These are phyloP conservation scores for Aspergillus kassunensis DNA, from an alignment of 495 filamentous ascomycete species.

Conservation along the genomic window DNA sequence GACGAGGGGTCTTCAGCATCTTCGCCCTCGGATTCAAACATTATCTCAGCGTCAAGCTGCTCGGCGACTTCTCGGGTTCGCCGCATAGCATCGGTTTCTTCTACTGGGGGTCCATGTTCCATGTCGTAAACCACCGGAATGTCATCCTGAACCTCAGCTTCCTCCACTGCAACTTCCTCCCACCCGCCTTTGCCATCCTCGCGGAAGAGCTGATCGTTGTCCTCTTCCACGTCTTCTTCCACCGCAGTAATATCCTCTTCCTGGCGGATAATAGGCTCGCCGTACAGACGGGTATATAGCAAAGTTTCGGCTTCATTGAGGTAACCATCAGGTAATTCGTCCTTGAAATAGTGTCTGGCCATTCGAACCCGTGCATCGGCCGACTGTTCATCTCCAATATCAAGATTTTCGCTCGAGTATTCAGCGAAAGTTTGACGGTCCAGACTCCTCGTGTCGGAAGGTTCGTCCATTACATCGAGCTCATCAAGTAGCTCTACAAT, in stretches of 20 bases:
- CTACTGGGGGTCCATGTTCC: constrained; percentile 26
- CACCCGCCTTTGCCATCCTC: constrained; percentile 56
- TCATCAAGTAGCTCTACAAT: constrained; percentile 36
- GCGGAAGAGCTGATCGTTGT: constrained; percentile 48
- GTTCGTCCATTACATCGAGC: constrained; percentile 28
- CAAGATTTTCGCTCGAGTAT: constrained; percentile 21
- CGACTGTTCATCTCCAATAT: constrained; percentile 33
- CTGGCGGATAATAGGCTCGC: constrained; percentile 52
- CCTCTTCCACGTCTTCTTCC: constrained; percentile 30
- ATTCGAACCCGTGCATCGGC: constrained; percentile 62
- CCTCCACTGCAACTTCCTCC: constrained; percentile 55
- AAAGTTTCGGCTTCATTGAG: constrained; percentile 65
- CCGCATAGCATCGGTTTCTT: constrained; percentile 32
- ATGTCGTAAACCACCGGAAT: constrained; percentile 38
- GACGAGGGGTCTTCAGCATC: constrained; percentile 43
- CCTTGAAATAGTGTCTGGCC: constrained; percentile 70
- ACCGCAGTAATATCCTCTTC: constrained; percentile 28
- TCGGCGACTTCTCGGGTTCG: constrained; percentile 44
- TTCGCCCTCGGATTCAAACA: constrained; percentile 44
- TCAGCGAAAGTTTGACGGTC: constrained; percentile 21
- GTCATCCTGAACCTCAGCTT: constrained; percentile 25
- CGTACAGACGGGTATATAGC: constrained; percentile 80
- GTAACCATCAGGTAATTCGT: constrained; percentile 70
- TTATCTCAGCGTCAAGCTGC: constrained; percentile 45
- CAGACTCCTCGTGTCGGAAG: constrained; percentile 18